phyloP scores from a whole-genome alignment of 495 filamentous ascomycete species.

The Penicillium samsonianum region DNA sequence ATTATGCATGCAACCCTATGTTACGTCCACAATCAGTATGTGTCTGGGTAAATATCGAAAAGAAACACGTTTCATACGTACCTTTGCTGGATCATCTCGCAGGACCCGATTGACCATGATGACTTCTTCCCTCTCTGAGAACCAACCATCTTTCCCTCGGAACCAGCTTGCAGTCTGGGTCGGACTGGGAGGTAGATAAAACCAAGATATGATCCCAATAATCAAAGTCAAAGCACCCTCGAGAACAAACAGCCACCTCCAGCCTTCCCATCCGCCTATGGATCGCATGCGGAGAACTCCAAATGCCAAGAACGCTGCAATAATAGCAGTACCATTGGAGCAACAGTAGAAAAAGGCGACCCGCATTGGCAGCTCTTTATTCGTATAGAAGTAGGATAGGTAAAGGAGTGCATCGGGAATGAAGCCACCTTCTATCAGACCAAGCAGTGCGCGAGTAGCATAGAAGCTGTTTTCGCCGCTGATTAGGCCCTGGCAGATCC shows the following conservation, averaged over 20 bases:
- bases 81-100: slow-evolving; percentile 70
- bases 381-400: slow-evolving; percentile 65
- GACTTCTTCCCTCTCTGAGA: slow-evolving; percentile 61
- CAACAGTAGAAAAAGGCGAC: slow-evolving; percentile 62
- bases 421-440: slow-evolving; percentile 24
- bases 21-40: not conserved
- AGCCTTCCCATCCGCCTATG: slow-evolving; percentile 53
- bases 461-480: slow-evolving; percentile 58
- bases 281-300: slow-evolving; percentile 62
- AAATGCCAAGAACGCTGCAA: slow-evolving; percentile 60
- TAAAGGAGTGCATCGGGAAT: slow-evolving; percentile 47
- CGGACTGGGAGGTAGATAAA: slow-evolving; percentile 53
- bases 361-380: slow-evolving; percentile 58
- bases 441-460: slow-evolving; percentile 26
- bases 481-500: slow-evolving; percentile 58
- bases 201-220: slow-evolving; percentile 57
- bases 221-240: slow-evolving; percentile 44
- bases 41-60: not conserved
- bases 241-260: slow-evolving; percentile 61
- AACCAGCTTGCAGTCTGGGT: slow-evolving; percentile 60
- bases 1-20: slow-evolving; percentile 46
- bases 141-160: slow-evolving; percentile 62
- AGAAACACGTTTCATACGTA: slow-evolving; percentile 10
- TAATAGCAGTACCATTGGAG: slow-evolving; percentile 56
- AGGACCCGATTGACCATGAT: slow-evolving; percentile 74